Evolutionary conservation across 106 monocot genomes (phyloP).

Genomic region (Xerophyta viscosa): DNA sequence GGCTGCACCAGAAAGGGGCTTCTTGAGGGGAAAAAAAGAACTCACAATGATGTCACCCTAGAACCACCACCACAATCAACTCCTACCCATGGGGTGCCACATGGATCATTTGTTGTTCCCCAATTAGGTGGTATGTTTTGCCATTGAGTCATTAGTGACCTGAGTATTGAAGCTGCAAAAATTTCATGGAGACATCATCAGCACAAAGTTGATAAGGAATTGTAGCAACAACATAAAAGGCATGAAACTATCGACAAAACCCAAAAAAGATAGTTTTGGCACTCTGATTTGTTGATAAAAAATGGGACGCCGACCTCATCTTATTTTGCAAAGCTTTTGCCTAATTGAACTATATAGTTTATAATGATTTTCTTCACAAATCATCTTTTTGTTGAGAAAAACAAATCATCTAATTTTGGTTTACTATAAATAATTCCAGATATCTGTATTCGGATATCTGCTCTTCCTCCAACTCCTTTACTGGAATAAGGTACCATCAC

Average conservation of each 20-base stretch:
- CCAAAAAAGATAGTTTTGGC: no score
- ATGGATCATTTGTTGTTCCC: conserved; percentile 41
- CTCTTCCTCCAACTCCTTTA: no score
- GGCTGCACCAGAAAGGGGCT: background rate
- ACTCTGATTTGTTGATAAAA: no score
- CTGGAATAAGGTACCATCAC: no score
- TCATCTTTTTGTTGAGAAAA: no score
- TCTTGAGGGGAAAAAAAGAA: background rate
- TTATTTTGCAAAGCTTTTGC: no score
- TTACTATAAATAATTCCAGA: no score
- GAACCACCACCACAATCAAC: conserved; percentile 39
- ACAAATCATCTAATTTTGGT: no score
- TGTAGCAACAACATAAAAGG: background rate
- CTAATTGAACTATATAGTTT: no score
- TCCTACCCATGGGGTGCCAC: conserved; percentile 53
- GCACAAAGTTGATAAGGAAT: background rate
- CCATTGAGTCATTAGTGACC: conserved; percentile 36
- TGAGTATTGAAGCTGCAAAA: conserved; percentile 38
- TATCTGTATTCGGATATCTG: no score
- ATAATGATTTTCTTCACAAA: no score
- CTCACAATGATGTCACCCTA: conserved; percentile 40
- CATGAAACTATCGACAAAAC: background rate
- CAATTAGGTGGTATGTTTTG: conserved; percentile 46
- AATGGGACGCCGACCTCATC: no score
- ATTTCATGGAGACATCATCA: background rate